Conservation (phyloP, 345 rosid genomes). For the Salix koriyanagi region DNA sequence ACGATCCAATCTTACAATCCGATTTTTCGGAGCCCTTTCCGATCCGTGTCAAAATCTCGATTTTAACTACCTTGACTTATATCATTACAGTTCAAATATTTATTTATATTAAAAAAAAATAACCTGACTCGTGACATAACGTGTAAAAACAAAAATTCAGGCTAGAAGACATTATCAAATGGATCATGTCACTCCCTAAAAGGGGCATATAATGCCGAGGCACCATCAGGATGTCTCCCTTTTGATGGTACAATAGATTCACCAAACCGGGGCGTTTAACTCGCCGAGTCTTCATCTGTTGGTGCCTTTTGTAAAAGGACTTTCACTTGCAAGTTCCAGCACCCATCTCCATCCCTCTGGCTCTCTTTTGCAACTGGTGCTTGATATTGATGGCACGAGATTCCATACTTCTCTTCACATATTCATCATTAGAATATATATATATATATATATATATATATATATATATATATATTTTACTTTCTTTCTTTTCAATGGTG, state of each 20-base stretch:
- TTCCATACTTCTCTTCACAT: constrained; percentile 11
- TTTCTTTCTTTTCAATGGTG: neutral
- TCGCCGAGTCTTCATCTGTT: neutral
- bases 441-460: too few species aligned
- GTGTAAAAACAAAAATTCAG: too few species aligned
- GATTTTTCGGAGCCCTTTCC: too few species aligned
- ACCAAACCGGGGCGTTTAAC: neutral
- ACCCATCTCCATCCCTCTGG: neutral
- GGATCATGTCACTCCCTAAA: neutral
- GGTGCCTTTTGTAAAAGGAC: neutral
- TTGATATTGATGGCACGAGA: neutral
- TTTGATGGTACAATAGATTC: neutral
- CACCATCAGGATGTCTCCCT: neutral
- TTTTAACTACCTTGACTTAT: too few species aligned
- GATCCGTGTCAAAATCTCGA: too few species aligned
- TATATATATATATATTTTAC: neutral
- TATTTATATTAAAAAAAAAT: too few species aligned
- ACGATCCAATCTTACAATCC: too few species aligned
- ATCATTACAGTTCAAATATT: too few species aligned
- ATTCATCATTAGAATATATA: too few species aligned
- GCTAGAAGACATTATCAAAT: neutral
- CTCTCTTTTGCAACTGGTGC: neutral
- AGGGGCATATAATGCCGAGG: neutral
- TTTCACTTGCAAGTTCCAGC: neutral
- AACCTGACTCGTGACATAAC: too few species aligned